Percentiles rank a stretch among this genome's conserved stretches.
These are phyloP conservation scores for Xylaria sp. DNA, from an alignment of 2,329 filamentous ascomycete species.

Conservation along the genomic window DNA sequence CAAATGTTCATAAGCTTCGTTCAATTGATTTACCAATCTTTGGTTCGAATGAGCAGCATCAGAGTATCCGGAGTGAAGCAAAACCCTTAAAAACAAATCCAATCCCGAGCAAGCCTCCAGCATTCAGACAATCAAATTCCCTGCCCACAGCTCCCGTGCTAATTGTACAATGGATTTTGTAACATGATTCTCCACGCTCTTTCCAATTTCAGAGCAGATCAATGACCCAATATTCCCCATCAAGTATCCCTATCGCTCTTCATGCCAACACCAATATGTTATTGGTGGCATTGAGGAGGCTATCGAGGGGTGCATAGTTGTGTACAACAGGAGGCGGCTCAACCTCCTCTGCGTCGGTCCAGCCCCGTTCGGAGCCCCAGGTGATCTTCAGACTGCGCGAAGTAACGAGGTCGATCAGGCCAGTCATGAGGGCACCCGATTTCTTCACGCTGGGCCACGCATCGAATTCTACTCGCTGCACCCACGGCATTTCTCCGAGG, in stretches of 20 bases:
- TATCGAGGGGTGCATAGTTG: constrained; percentile 38
- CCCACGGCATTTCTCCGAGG: constrained; percentile 64
- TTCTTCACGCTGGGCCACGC: constrained; percentile 73
- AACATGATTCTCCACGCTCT: background rate
- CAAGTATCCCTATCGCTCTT: background rate
- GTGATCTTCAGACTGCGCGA: constrained; percentile 62
- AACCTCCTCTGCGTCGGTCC: constrained; percentile 65
- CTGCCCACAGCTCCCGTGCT: background rate
- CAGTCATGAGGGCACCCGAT: constrained; percentile 70
- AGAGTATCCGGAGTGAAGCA: constrained; percentile 14
- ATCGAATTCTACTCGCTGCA: constrained; percentile 74
- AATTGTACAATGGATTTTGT: constrained; percentile 17
- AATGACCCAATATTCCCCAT: background rate
- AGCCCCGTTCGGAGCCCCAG: constrained; percentile 75
- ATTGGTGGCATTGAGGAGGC: constrained; percentile 35
- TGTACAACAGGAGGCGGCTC: constrained; percentile 46
- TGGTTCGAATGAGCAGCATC: constrained; percentile 14
- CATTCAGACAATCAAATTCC: constrained; percentile 2
- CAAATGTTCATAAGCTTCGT: background rate
- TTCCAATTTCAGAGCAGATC: background rate
- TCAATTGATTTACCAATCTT: constrained; percentile 5
- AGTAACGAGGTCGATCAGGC: constrained; percentile 63
- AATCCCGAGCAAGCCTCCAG: constrained; percentile 6
- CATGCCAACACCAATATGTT: constrained; percentile 44
- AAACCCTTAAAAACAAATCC: constrained; percentile 9